Evolutionary conservation across 2,329 filamentous ascomycete genomes (phyloP), one percentile per base, ranked within the genome.

Genomic region (Cladosporium halotolerans): DNA sequence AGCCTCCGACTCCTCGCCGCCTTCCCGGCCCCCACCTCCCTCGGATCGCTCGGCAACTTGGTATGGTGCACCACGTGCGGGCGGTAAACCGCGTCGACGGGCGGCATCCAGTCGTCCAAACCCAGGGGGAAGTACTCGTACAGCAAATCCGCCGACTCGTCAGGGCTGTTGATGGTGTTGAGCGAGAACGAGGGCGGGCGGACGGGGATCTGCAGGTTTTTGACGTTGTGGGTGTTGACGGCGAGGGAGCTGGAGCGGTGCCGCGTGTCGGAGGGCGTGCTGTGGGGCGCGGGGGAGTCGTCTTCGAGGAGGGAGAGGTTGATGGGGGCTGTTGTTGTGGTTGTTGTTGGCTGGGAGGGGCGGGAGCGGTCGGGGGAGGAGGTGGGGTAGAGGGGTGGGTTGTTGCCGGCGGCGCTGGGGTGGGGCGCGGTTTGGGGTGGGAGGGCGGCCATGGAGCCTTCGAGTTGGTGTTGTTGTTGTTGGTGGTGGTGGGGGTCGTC

Each of bases 61-160:
- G 88, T 92, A 67, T 96, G 91, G 70, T 97, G 92, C 3, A 96
- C 91, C 13, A 96, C 89, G 68, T 96, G 91, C 5, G 91, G 92
- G 45, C 89, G 79, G 68, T 95, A 96, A 13, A 96, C 85, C 4
- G 89, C 89, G 69, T 95, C 89, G 3, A 95, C 88, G 1, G 89
- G 89, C 2, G 87, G 87, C 81, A 91, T 89, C 87, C 87, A 96
- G 65, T 96, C 91, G 68, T 96, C 90, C 55, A 96, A 73, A 45
- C 86, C 90, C 13, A 97, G 76, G 0, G 91, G 91, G 59, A 97
- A 96, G 67, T 97, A 96, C 72, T 97, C 91, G 67, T 96, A 96
- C 14, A 96, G 74, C 59, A 91, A 75, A 70, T 96, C 91, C 1
- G 85, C 85, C 61, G 85, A 86, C 62, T 95, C 89, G 59, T 84